Percentiles rank a stretch among this genome's conserved stretches.
Evolutionary conservation across 2,329 filamentous ascomycete genomes (phyloP).

Genomic region (Alternaria arbusti): DNA sequence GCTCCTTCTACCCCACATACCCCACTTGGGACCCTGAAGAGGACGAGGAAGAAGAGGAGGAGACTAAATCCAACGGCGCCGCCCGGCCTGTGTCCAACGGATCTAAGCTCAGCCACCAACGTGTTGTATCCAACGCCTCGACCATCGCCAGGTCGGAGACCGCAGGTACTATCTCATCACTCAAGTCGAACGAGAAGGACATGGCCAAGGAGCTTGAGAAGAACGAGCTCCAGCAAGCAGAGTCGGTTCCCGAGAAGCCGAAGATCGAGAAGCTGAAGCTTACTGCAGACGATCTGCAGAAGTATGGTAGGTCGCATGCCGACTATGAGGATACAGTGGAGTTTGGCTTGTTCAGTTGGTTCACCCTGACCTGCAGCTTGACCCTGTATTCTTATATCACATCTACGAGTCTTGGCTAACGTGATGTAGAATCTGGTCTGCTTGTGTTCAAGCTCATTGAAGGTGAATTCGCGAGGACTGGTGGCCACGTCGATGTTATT

Average conservation of each 20-base stretch:
- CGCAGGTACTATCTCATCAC: slow-evolving; percentile 52
- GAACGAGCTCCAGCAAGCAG: slow-evolving; percentile 55
- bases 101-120: slow-evolving; percentile 25
- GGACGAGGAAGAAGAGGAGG: slow-evolving; percentile 63
- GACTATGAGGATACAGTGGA: slow-evolving; percentile 16
- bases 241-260: slow-evolving; percentile 59
- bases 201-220: slow-evolving; percentile 55
- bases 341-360: slow-evolving; percentile 37
- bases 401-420: slow-evolving; percentile 43
- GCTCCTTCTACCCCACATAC: slow-evolving; percentile 87
- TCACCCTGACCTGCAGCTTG: slow-evolving; percentile 21
- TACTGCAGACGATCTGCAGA: slow-evolving; percentile 77
- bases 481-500: slow-evolving; percentile 82
- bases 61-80: slow-evolving; percentile 24
- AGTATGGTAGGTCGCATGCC: slow-evolving; percentile 65
- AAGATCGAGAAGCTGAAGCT: slow-evolving; percentile 78
- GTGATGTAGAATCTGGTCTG: slow-evolving; percentile 76
- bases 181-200: slow-evolving; percentile 49
- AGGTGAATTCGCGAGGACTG: slow-evolving; percentile 77
- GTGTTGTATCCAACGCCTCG: slow-evolving; percentile 29
- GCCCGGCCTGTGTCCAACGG: slow-evolving; percentile 31
- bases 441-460: slow-evolving; percentile 95
- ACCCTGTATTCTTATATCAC: slow-evolving; percentile 22
- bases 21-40: slow-evolving; percentile 90
- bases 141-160: slow-evolving; percentile 36